A percentile compares a stretch with the other conserved stretches of the same genome.
Evolutionary conservation across 345 rosid species (phyloP).

Genomic region (Citropsis articulata): DNA sequence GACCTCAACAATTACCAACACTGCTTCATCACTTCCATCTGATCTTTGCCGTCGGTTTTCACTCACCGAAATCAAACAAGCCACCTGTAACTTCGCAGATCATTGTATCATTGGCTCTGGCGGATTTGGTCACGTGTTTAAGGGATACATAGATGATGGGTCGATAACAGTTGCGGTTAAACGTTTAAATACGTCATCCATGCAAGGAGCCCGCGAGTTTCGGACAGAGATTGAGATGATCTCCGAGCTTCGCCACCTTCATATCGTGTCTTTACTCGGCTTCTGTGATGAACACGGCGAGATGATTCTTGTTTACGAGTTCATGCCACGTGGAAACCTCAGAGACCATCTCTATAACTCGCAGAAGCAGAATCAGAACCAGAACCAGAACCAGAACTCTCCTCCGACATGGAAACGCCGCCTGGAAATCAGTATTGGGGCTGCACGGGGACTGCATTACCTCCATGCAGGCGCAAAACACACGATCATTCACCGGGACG

Average conservation of each 20-base stretch:
- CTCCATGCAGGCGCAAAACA: slow-evolving; percentile 24
- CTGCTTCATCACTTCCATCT: slow-evolving; percentile 9
- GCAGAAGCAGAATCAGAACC: slow-evolving; percentile 1
- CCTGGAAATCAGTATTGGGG: slow-evolving; percentile 42
- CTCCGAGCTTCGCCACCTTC: slow-evolving; percentile 32
- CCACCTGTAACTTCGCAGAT: slow-evolving; percentile 30
- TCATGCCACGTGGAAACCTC: slow-evolving; percentile 33
- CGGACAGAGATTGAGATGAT: slow-evolving; percentile 40
- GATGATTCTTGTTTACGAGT: slow-evolving; percentile 48
- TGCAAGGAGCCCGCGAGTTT: slow-evolving; percentile 44
- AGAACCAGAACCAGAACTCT: slow-evolving; percentile 1
- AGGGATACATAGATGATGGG: slow-evolving; percentile 25
- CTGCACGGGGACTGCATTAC: slow-evolving; percentile 43
- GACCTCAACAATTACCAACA: background rate
- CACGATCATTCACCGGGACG: slow-evolving; percentile 26
- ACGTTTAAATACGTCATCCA: slow-evolving; percentile 31
- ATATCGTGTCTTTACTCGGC: slow-evolving; percentile 44
- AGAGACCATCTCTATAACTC: slow-evolving; percentile 31
- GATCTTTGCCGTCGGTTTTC: slow-evolving; percentile 33
- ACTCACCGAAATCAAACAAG: slow-evolving; percentile 25
- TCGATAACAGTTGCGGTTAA: slow-evolving; percentile 38
- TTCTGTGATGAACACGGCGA: slow-evolving; percentile 40
- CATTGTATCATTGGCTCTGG: slow-evolving; percentile 30
- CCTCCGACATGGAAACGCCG: slow-evolving; percentile 41
- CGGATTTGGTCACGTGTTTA: slow-evolving; percentile 45